Conservation (phyloP, 192 early-diverging fungal genomes). For the Funneliformis geosporum region DNA sequence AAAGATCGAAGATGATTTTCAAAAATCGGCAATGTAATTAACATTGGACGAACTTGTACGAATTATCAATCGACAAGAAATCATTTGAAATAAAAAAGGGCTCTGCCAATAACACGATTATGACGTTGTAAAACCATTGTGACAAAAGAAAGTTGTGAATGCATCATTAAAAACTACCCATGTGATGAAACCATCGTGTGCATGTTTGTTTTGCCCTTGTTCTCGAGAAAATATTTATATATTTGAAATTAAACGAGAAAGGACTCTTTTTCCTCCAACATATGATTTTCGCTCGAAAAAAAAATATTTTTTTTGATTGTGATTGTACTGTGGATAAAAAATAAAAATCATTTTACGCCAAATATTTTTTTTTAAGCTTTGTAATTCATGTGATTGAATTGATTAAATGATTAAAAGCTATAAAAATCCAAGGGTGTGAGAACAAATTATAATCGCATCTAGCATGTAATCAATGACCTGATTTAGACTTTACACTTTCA, state of each 20-base stretch:
- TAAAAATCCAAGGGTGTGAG: too few species aligned
- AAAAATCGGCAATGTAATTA: too few species aligned
- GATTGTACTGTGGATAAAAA: too few species aligned
- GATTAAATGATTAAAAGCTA: not conserved
- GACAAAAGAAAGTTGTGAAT: not conserved
- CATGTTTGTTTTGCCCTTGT: not conserved
- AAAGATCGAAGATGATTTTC: too few species aligned
- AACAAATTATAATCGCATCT: not conserved
- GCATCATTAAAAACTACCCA: not conserved
- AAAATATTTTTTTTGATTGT: too few species aligned
- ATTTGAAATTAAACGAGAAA: not conserved
- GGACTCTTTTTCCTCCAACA: too few species aligned
- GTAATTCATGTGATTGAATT: not conserved
- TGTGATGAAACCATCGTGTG: not conserved
- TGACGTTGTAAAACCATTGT: not conserved
- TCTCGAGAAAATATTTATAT: not conserved
- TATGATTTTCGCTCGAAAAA: too few species aligned
- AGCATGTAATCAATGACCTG: not conserved
- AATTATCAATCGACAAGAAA: not conserved
- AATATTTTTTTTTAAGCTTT: not conserved
- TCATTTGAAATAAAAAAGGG: not conserved
- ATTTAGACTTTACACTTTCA: not conserved
- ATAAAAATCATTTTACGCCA: not conserved
- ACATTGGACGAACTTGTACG: too few species aligned
- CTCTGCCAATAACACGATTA: not conserved